These are phyloP conservation scores for Helotiales sp. DNA, from an alignment of 2,329 filamentous ascomycete genomes.

Conservation along the genomic window DNA sequence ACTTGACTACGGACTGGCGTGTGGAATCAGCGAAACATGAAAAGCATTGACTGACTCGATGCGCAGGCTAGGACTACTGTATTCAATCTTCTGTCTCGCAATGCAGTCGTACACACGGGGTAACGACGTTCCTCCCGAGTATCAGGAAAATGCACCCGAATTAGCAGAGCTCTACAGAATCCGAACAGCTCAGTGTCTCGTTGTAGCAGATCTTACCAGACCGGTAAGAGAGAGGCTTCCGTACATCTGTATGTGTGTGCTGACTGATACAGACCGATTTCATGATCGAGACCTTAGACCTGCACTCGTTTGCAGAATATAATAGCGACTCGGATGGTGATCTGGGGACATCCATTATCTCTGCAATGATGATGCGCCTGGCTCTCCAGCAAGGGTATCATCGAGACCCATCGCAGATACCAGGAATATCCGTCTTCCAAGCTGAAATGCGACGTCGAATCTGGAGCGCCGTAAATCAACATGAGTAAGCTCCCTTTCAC, in stretches of 20 bases:
- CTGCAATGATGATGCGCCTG: slow-evolving; percentile 55
- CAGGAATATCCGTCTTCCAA: slow-evolving; percentile 56
- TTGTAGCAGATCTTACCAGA: slow-evolving; percentile 54
- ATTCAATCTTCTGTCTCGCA: slow-evolving; percentile 31
- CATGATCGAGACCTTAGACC: slow-evolving; percentile 56
- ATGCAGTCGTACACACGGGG: slow-evolving; percentile 51
- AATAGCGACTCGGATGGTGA: slow-evolving; percentile 53
- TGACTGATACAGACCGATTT: slow-evolving; percentile 33
- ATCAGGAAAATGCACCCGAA: slow-evolving; percentile 51
- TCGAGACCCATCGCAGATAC: slow-evolving; percentile 58
- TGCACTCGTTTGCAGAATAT: slow-evolving; percentile 52
- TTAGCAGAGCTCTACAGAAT: slow-evolving; percentile 55
- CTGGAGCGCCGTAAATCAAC: slow-evolving; percentile 60
- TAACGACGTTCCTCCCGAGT: slow-evolving; percentile 53
- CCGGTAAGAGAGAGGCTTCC: too few relatives aligned
- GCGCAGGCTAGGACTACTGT: slow-evolving; percentile 54
- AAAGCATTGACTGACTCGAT: neutral
- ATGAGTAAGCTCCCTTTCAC: slow-evolving; percentile 50
- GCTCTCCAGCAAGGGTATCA: slow-evolving; percentile 66
- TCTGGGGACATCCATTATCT: slow-evolving; percentile 59
- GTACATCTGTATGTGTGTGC: neutral
- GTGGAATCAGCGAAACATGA: neutral
- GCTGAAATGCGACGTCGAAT: slow-evolving; percentile 67
- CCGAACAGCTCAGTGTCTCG: slow-evolving; percentile 57
- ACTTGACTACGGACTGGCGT: neutral